Conservation (phyloP, 345 rosid genomes). For the Sisymbrium altissimum region DNA sequence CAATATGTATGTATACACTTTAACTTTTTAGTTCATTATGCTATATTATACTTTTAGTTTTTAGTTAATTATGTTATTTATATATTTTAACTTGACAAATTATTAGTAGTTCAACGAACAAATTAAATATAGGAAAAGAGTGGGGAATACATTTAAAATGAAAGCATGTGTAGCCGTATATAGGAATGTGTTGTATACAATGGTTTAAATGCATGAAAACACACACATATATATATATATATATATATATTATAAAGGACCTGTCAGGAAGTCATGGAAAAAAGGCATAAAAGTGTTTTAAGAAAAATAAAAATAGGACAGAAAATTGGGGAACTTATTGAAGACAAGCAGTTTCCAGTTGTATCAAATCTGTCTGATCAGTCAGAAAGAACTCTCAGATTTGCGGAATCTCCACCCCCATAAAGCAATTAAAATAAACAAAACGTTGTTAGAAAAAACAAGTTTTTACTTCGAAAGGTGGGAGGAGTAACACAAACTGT, state of each 20-base stretch:
- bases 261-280: neutral
- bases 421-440: neutral
- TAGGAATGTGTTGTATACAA: neutral
- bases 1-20: neutral
- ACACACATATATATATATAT: no score
- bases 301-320: neutral
- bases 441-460: neutral
- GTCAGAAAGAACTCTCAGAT: constrained; percentile 7
- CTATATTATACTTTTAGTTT: neutral
- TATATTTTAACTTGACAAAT: neutral
- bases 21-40: neutral
- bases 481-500: neutral
- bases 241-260: no score
- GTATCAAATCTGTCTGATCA: constrained; percentile 5
- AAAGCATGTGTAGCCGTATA: neutral
- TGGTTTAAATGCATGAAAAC: no score
- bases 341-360: constrained; percentile 22
- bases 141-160: neutral
- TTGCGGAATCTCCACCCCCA: neutral
- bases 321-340: neutral
- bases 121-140: neutral
- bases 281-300: neutral
- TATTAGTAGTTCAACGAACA: neutral
- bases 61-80: no score
- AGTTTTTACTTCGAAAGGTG: neutral